Evolutionary conservation across 73 alveolate genomes (phyloP).

Genomic region (Paramecium biaurelia): DNA sequence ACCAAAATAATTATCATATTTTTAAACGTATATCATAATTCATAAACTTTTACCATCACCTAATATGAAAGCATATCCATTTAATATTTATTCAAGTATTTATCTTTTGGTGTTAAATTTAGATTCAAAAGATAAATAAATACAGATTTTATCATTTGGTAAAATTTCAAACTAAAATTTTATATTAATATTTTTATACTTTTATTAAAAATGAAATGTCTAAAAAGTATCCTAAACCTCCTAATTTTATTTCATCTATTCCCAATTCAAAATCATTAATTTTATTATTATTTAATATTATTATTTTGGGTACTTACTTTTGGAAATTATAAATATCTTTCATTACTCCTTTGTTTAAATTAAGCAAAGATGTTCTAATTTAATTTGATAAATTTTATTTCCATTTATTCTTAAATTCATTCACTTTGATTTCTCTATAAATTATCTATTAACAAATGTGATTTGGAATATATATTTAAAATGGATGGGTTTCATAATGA

Average conservation of each 20-base stretch:
- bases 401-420: background rate
- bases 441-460: background rate
- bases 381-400: background rate
- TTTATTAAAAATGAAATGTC: background rate
- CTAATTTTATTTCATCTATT: conserved; percentile 50
- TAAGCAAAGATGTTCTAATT: background rate
- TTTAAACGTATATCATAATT: background rate
- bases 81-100: background rate
- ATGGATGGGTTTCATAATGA: background rate
- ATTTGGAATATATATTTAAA: conserved; percentile 8
- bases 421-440: background rate
- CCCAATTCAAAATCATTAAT: conserved; percentile 13
- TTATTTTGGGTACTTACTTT: background rate
- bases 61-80: background rate
- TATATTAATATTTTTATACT: background rate
- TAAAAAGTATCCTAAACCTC: background rate
- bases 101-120: background rate
- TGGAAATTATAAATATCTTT: background rate
- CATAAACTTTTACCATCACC: background rate
- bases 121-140: background rate
- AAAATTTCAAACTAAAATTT: conserved; percentile 33
- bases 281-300: background rate
- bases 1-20: background rate
- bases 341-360: background rate
- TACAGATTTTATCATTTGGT: background rate